Conservation (phyloP, 2,329 filamentous ascomycete species). For the Pseudopithomyces chartarum region DNA sequence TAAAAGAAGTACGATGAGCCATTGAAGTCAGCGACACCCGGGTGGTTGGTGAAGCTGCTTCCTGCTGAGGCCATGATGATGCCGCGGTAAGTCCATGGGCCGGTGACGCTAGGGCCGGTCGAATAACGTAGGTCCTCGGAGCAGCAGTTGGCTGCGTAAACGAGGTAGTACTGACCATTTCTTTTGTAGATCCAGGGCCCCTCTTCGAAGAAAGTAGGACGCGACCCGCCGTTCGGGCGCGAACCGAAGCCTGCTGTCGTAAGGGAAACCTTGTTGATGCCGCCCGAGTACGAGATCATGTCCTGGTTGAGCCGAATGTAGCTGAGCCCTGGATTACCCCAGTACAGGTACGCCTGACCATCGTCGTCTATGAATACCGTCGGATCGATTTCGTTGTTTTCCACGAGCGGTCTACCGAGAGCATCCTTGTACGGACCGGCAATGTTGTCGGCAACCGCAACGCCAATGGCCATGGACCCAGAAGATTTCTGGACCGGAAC, state of each 20-base stretch:
- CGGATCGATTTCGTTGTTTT: slow-evolving; percentile 21
- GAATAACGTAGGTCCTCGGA: slow-evolving; percentile 24
- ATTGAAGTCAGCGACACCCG: slow-evolving; percentile 20
- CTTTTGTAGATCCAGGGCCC: slow-evolving; percentile 24
- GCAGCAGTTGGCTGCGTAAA: slow-evolving; percentile 23
- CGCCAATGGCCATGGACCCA: slow-evolving; percentile 20
- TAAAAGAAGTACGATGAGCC: slow-evolving; percentile 22
- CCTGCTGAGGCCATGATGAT: slow-evolving; percentile 21
- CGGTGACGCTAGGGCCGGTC: slow-evolving; percentile 19
- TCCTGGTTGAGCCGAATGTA: slow-evolving; percentile 20
- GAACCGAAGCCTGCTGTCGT: slow-evolving; percentile 18
- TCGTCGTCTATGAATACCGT: slow-evolving; percentile 22
- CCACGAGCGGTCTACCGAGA: slow-evolving; percentile 18
- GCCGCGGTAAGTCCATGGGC: slow-evolving; percentile 23
- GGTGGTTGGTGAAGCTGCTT: slow-evolving; percentile 22
- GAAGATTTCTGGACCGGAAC: slow-evolving; percentile 15
- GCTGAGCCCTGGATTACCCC: slow-evolving; percentile 20
- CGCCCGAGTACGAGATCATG: slow-evolving; percentile 20
- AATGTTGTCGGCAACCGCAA: slow-evolving; percentile 18
- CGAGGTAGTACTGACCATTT: slow-evolving; percentile 16
- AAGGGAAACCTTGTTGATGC: slow-evolving; percentile 13
- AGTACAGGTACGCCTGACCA: slow-evolving; percentile 24
- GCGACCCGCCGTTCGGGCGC: slow-evolving; percentile 6
- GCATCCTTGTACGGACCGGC: slow-evolving; percentile 20
- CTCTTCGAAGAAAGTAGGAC: slow-evolving; percentile 18